Evolutionary conservation across 257 asterid species (phyloP).

Genomic region (Fraxinus americana): DNA sequence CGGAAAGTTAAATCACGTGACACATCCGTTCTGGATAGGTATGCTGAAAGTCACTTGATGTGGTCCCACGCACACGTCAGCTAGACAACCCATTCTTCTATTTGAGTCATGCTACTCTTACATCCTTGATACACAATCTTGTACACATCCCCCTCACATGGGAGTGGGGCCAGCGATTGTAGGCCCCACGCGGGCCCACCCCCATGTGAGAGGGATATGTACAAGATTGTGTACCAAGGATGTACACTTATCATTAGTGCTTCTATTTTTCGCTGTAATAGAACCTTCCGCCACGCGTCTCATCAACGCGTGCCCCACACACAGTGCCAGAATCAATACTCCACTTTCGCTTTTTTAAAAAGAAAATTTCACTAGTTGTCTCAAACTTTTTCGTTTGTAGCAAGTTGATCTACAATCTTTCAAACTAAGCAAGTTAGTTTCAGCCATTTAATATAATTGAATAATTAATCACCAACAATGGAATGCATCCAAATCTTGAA

Average conservation of each 20-base stretch:
- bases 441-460: no score
- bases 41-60: constrained; percentile 28
- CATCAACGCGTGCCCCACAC: constrained; percentile 26
- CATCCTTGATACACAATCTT: no score
- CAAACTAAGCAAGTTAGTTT: neutral
- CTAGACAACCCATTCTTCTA: constrained; percentile 3
- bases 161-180: no score
- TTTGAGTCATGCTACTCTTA: no score
- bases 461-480: neutral
- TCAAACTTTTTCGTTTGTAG: neutral
- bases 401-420: neutral
- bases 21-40: constrained; percentile 22
- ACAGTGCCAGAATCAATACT: neutral
- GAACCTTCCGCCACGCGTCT: constrained; percentile 29
- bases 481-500: neutral
- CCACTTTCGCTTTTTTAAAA: neutral
- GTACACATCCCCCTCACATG: no score
- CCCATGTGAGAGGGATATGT: no score
- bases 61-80: constrained; percentile 15
- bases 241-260: no score
- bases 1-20: constrained; percentile 29
- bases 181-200: no score
- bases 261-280: constrained; percentile 14
- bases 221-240: no score
- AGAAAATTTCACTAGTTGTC: neutral